These are phyloP conservation scores for Globisporangium yorkense DNA, from an alignment of 352 stramenopile species.

Conservation along the genomic window DNA sequence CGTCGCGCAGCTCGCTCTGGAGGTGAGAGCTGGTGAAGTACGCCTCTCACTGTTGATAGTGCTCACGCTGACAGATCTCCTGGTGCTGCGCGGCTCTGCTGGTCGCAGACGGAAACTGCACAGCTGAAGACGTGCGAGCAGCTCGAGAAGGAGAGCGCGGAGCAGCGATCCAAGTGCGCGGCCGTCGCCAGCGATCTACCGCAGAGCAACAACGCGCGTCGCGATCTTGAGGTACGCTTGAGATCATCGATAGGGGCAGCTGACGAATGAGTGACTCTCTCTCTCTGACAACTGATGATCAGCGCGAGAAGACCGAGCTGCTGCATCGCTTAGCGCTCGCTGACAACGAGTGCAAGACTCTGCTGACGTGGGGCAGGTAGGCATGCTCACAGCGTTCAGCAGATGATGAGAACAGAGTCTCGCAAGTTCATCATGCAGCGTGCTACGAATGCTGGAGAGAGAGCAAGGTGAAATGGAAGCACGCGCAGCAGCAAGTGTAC, in stretches of 20 bases:
- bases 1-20: slow-evolving; percentile 34
- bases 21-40: slow-evolving; percentile 17
- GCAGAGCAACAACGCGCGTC: slow-evolving; percentile 10
- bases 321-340: slow-evolving; percentile 19
- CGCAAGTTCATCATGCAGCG: slow-evolving; percentile 8
- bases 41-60: background rate
- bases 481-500: slow-evolving; percentile 15
- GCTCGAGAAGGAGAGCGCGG: slow-evolving; percentile 13
- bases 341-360: slow-evolving; percentile 29
- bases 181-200: slow-evolving; percentile 18
- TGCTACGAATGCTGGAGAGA: slow-evolving; percentile 20
- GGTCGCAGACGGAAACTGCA: slow-evolving; percentile 18
- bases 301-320: slow-evolving; percentile 17
- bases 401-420: background rate
- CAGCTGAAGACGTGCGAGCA: slow-evolving; percentile 15
- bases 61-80: no score
- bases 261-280: background rate
- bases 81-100: background rate
- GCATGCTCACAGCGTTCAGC: background rate
- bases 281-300: slow-evolving; percentile 3
- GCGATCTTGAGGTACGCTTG: slow-evolving; percentile 18
- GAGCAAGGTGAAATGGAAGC: slow-evolving; percentile 32
- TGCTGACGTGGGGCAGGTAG: slow-evolving; percentile 29
- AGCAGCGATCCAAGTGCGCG: slow-evolving; percentile 23
- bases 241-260: background rate